These are phyloP conservation scores for Fusarium xyrophilum DNA, from an alignment of 2,329 filamentous ascomycete species.

Conservation along the genomic window DNA sequence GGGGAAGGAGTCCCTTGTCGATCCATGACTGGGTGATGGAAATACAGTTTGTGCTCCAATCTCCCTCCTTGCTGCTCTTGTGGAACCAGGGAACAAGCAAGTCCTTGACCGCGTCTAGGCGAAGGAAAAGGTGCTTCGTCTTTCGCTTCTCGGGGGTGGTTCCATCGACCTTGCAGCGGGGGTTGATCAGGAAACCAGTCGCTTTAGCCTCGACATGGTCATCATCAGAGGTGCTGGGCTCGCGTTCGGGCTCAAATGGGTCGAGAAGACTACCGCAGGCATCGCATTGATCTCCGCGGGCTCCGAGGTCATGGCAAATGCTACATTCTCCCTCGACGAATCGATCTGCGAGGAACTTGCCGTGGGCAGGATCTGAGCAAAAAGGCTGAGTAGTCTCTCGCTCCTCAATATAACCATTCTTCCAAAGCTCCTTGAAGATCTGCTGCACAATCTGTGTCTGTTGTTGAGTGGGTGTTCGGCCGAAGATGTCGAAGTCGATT, in stretches of 20 bases:
- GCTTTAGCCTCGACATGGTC: constrained; percentile 47
- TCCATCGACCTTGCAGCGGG: constrained; percentile 89
- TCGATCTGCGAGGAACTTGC: constrained; percentile 82
- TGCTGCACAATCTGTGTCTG: constrained; percentile 94
- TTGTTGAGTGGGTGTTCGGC: constrained; percentile 84
- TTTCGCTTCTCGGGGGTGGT: constrained; percentile 78
- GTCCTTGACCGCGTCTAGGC: constrained; percentile 81
- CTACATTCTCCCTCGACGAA: constrained; percentile 83
- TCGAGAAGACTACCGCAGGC: constrained; percentile 76
- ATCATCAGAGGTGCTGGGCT: constrained; percentile 44
- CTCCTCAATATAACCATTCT: constrained; percentile 89
- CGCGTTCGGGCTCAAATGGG: constrained; percentile 65
- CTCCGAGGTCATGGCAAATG: constrained; percentile 74
- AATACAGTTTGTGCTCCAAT: constrained; percentile 77
- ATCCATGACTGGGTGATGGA: constrained; percentile 83
- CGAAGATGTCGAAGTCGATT: constrained; percentile 94
- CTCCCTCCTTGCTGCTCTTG: constrained; percentile 74
- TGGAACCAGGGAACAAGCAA: constrained; percentile 80
- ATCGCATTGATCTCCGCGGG: constrained; percentile 77
- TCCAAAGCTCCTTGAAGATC: constrained; percentile 85
- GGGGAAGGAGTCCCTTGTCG: constrained; percentile 80
- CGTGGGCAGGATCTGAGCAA: constrained; percentile 72
- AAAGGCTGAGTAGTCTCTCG: constrained; percentile 87
- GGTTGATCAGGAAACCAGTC: constrained; percentile 72
- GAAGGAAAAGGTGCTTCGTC: constrained; percentile 92